Evolutionary conservation across 176 grass and related monocot species (phyloP).

Genomic region (Metroxylon sagu): DNA sequence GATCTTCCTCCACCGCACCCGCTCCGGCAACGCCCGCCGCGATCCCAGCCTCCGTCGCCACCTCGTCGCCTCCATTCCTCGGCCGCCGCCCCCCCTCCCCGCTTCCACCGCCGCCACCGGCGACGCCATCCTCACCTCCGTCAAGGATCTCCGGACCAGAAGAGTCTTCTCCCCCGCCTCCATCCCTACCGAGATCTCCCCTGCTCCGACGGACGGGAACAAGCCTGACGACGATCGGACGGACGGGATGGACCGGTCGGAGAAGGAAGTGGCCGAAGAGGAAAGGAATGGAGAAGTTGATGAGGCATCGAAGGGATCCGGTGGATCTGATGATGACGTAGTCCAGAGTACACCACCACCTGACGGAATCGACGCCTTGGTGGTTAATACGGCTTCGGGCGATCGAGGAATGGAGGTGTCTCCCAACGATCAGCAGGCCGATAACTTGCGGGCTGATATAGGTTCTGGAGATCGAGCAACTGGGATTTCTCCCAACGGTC

Average conservation of each 20-base stretch:
- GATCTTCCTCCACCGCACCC: conserved; percentile 19
- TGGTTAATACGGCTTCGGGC: background rate
- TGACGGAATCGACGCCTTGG: background rate
- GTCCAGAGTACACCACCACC: background rate
- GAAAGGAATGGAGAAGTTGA: conserved; percentile 2
- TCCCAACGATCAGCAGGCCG: background rate
- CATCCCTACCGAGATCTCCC: conserved; percentile 18
- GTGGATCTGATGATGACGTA: background rate
- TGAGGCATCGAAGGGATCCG: background rate
- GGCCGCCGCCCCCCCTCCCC: conserved; percentile 20
- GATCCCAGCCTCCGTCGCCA: background rate
- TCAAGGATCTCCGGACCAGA: conserved; percentile 59
- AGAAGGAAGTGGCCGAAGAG: background rate
- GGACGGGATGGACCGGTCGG: background rate
- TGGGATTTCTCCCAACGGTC: conserved; percentile 1
- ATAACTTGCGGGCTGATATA: background rate
- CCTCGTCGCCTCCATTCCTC: background rate
- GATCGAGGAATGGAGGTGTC: conserved; percentile 16
- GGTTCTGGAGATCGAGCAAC: conserved; percentile 1
- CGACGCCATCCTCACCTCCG: background rate
- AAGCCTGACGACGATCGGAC: conserved; percentile 14
- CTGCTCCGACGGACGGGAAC: background rate
- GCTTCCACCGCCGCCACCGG: background rate
- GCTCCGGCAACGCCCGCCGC: conserved; percentile 14
- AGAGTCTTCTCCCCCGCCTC: conserved; percentile 47